Percentiles rank a stretch among this genome's conserved stretches.
Evolutionary conservation across 169 alveolate species (phyloP).

Genomic region (Plasmodium coatneyi): DNA sequence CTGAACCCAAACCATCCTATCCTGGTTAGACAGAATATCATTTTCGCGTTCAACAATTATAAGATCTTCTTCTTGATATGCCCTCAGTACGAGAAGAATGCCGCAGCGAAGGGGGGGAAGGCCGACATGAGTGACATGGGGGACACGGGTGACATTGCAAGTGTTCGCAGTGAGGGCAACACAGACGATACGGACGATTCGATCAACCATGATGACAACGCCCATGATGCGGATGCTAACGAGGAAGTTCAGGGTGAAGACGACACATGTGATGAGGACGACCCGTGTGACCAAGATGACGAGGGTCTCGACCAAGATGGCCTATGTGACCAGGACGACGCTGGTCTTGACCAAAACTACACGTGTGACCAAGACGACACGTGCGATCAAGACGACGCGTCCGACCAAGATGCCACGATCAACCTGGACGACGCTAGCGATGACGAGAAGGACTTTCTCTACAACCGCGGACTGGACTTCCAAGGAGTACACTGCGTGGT

Average conservation of each 20-base stretch:
- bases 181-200: neutral
- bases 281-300: neutral
- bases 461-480: slow-evolving; percentile 96
- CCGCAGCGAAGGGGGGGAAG: neutral
- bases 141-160: neutral
- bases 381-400: slow-evolving; percentile 37
- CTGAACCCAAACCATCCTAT: slow-evolving; percentile 63
- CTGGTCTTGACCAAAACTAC: slow-evolving; percentile 76
- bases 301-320: no score
- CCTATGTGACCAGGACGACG: slow-evolving; percentile 76
- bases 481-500: slow-evolving; percentile 94
- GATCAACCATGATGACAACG: neutral
- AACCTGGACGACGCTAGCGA: slow-evolving; percentile 53
- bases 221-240: neutral
- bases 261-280: slow-evolving; percentile 18
- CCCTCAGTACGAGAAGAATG: slow-evolving; percentile 48
- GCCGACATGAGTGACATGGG: neutral
- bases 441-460: slow-evolving; percentile 79
- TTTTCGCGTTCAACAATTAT: slow-evolving; percentile 26
- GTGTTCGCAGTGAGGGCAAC: neutral
- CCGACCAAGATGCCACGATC: neutral
- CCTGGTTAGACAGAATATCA: slow-evolving; percentile 35
- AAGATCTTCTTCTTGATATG: slow-evolving; percentile 55
- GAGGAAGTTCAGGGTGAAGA: neutral
- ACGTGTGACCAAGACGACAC: slow-evolving; percentile 33